These are phyloP conservation scores for Ceratocystiopsis sp. DNA, from an alignment of 2,329 filamentous ascomycete genomes.

Conservation along the genomic window DNA sequence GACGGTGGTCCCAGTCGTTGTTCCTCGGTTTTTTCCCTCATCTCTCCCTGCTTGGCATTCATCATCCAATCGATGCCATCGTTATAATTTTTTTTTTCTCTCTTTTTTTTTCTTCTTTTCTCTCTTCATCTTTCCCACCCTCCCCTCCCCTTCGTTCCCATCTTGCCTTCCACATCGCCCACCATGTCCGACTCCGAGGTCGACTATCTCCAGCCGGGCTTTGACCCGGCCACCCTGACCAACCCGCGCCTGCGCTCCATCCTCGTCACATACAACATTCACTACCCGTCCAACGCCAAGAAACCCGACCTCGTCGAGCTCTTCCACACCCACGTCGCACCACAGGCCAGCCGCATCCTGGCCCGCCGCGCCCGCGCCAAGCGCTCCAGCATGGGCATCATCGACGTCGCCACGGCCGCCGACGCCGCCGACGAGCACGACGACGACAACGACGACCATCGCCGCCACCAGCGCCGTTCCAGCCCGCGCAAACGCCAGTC, in stretches of 20 bases:
- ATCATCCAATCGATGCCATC: background rate
- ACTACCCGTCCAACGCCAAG: slow-evolving; percentile 79
- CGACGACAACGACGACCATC: slow-evolving; percentile 32
- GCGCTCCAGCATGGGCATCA: slow-evolving; percentile 74
- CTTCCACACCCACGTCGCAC: slow-evolving; percentile 61
- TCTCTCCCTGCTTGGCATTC: too few species aligned
- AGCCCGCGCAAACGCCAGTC: slow-evolving; percentile 38
- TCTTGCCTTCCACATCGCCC: background rate
- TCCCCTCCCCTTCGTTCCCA: background rate
- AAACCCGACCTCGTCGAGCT: slow-evolving; percentile 76
- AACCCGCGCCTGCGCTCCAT: slow-evolving; percentile 81
- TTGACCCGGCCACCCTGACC: slow-evolving; percentile 70
- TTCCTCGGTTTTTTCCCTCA: too few species aligned
- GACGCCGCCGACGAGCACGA: slow-evolving; percentile 23
- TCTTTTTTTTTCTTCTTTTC: background rate
- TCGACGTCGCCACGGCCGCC: slow-evolving; percentile 31
- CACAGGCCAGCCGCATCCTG: slow-evolving; percentile 62
- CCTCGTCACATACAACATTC: slow-evolving; percentile 71
- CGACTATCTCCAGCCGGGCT: slow-evolving; percentile 74
- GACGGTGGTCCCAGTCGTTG: too few species aligned
- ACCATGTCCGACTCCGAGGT: slow-evolving; percentile 50
- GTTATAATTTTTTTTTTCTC: too few species aligned
- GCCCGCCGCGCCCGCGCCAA: slow-evolving; percentile 61
- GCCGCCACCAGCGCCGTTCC: slow-evolving; percentile 18
- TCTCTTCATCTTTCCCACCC: background rate